phyloP scores from a whole-genome alignment of 257 asterid species.

The Nicotiana benthamiana region DNA sequence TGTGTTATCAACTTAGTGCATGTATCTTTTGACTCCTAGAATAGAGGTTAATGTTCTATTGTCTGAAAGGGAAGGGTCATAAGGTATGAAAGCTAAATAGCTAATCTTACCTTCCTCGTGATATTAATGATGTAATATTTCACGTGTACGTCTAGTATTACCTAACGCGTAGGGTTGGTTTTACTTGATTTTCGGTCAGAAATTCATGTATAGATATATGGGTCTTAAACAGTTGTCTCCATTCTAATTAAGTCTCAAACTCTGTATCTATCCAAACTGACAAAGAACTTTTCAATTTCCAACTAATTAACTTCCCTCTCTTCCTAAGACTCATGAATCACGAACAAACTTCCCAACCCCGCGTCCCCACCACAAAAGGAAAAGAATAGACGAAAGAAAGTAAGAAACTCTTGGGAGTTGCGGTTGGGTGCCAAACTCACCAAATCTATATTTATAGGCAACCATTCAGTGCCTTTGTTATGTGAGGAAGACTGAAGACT shows the following conservation, averaged over 20 bases:
- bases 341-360: background rate
- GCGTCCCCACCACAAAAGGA: background rate
- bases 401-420: background rate
- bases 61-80: background rate
- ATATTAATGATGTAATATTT: background rate
- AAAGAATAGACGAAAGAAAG: background rate
- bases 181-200: background rate
- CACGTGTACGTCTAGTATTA: background rate
- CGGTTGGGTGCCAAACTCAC: slow-evolving; percentile 8
- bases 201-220: background rate
- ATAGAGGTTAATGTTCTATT: background rate
- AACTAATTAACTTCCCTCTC: background rate
- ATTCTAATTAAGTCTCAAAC: background rate
- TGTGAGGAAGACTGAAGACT: background rate
- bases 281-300: background rate
- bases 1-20: background rate
- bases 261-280: background rate
- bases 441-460: background rate
- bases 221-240: background rate
- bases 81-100: background rate
- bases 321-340: background rate
- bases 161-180: slow-evolving; percentile 4
- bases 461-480: background rate
- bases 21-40: background rate
- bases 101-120: background rate